Evolutionary conservation across 805 yeast species (phyloP).

Genomic region (Torulaspora maleeae): DNA sequence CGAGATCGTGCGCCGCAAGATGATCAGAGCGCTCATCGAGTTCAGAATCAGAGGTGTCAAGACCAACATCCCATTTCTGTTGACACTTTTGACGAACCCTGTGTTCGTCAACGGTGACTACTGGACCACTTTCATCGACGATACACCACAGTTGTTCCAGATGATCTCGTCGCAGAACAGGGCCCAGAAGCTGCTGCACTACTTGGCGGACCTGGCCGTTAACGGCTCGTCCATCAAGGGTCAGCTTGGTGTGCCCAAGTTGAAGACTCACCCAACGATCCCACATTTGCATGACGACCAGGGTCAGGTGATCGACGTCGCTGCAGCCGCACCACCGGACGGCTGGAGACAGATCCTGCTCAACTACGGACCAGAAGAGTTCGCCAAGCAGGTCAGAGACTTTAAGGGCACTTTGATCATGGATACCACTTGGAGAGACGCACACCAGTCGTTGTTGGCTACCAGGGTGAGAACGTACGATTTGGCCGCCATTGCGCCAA

Average conservation of each 20-base stretch:
- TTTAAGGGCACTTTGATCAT: constrained; percentile 85
- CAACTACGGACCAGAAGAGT: constrained; percentile 80
- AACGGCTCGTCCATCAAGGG: constrained; percentile 96
- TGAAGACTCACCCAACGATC: constrained; percentile 65
- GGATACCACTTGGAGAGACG: constrained; percentile 99
- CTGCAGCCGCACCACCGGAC: constrained; percentile 49
- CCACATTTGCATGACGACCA: constrained; percentile 64
- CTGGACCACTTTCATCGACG: constrained; percentile 99
- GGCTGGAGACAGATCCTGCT: constrained; percentile 93
- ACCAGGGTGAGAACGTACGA: constrained; percentile 96
- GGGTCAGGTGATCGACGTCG: constrained; percentile 59
- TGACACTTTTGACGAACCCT: constrained; percentile 85
- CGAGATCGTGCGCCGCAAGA: constrained; percentile 95
- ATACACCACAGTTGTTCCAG: constrained; percentile 92
- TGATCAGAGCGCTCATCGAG: constrained; percentile 94
- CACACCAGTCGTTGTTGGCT: constrained; percentile 95
- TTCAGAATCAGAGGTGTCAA: constrained; percentile 98
- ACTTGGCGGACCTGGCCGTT: constrained; percentile 89
- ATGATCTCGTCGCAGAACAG: constrained; percentile 94
- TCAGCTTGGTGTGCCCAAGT: constrained; percentile 87
- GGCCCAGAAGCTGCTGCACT: constrained; percentile 88
- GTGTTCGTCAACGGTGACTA: constrained; percentile 81
- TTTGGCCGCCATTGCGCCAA: constrained; percentile 83
- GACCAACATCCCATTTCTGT: constrained; percentile 93
- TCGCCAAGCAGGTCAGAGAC: constrained; percentile 81